Percentiles rank a stretch among this genome's conserved stretches.
Evolutionary conservation across 192 early-diverging fungal species (phyloP).

Genomic region (Endogone sp.): DNA sequence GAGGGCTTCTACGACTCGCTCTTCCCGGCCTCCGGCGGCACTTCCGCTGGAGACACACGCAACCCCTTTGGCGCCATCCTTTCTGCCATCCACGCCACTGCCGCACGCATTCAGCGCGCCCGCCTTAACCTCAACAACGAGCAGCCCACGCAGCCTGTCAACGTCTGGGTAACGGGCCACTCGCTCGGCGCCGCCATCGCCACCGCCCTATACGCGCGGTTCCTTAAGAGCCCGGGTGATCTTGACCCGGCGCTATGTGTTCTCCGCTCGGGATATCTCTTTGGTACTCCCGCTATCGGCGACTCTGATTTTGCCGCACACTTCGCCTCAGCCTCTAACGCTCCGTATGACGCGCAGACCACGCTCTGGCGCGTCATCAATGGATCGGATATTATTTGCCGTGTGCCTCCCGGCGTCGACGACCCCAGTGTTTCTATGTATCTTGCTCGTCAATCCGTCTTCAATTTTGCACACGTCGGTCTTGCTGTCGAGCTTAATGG

Average conservation of each 20-base stretch:
- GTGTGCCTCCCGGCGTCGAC: constrained; percentile 34
- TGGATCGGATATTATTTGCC: constrained; percentile 38
- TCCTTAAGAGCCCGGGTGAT: constrained; percentile 27
- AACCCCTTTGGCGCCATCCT: constrained; percentile 42
- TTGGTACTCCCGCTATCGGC: constrained; percentile 41
- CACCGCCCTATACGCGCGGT: constrained; percentile 35
- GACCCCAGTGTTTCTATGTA: constrained; percentile 17
- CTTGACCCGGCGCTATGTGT: constrained; percentile 6
- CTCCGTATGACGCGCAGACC: constrained; percentile 7
- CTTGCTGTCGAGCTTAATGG: constrained; percentile 15
- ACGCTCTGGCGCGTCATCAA: constrained; percentile 42
- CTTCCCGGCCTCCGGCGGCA: constrained; percentile 29
- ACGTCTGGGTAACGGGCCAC: constrained; percentile 51
- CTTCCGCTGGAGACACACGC: constrained; percentile 18
- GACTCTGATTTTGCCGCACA: constrained; percentile 39
- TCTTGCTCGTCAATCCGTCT: constrained; percentile 14
- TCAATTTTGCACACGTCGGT: constrained; percentile 31
- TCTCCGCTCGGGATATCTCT: constrained; percentile 40
- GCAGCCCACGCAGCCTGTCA: constrained; percentile 20
- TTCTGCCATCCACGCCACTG: constrained; percentile 25
- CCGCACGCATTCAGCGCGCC: constrained; percentile 17
- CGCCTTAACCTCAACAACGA: background rate
- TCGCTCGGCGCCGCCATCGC: constrained; percentile 47
- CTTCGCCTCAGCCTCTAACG: constrained; percentile 29
- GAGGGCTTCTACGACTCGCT: constrained; percentile 49